phyloP scores from a whole-genome alignment of 2,329 filamentous ascomycete genomes.

The Chaetomiaceae sp. region DNA sequence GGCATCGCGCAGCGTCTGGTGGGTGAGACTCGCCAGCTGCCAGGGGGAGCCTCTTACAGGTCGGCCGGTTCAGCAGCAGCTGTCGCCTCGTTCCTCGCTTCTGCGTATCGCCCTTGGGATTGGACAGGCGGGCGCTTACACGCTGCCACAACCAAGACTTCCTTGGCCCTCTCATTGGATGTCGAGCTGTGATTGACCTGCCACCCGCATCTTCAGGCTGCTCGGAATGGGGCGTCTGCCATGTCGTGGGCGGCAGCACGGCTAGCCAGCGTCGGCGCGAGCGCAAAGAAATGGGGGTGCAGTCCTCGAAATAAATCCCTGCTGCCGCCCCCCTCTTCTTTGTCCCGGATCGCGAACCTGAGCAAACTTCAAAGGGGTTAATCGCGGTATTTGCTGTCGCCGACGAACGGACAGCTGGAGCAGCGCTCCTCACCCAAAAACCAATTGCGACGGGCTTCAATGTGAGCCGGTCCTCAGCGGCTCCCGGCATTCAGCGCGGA shows the following conservation, averaged over 20 bases:
- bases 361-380: not conserved
- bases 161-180: conserved; percentile 26
- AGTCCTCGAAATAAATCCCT: conserved; percentile 19
- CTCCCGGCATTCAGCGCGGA: conserved; percentile 6
- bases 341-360: not conserved
- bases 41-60: not conserved
- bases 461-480: conserved; percentile 13
- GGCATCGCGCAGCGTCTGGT: not conserved
- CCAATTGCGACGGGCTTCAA: conserved; percentile 7
- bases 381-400: conserved; percentile 1
- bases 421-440: not conserved
- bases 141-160: conserved; percentile 16
- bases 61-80: not conserved
- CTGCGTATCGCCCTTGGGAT: conserved; percentile 16
- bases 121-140: conserved; percentile 29
- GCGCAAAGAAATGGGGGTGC: conserved; percentile 5
- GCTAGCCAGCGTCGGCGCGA: not conserved
- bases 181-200: conserved; percentile 24
- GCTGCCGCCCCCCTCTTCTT: conserved; percentile 9
- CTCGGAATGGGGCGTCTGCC: conserved; percentile 19
- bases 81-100: conserved; percentile 13
- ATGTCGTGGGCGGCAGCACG: conserved; percentile 21
- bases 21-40: not conserved
- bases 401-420: conserved; percentile 1
- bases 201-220: conserved; percentile 27